A percentile compares a stretch with the other conserved stretches of the same genome.
Evolutionary conservation across 2,329 filamentous ascomycete genomes (phyloP).

Genomic region (Hortaea sp.): DNA sequence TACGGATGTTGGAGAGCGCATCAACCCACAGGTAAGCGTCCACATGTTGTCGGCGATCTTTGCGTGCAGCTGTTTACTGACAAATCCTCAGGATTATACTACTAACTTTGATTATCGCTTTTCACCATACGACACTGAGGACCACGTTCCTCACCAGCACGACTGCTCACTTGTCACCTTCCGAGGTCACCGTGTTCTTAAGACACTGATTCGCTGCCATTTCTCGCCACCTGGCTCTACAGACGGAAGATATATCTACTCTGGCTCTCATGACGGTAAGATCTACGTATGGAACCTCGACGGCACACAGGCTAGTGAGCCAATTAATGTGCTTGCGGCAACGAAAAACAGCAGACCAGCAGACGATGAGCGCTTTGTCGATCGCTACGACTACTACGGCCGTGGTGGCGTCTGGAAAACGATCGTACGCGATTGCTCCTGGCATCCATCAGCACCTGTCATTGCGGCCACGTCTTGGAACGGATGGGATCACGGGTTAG

Average conservation of each 20-base stretch:
- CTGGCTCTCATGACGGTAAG: constrained; percentile 78
- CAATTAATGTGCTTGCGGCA: constrained; percentile 64
- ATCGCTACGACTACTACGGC: constrained; percentile 49
- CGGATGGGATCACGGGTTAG: constrained; percentile 60
- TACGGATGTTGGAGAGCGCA: constrained; percentile 50
- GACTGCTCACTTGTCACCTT: constrained; percentile 93
- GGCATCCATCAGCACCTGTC: constrained; percentile 78
- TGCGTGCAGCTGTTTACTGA: no score
- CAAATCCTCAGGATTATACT: constrained; percentile 35
- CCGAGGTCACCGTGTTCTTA: constrained; percentile 77
- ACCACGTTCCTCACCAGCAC: constrained; percentile 64
- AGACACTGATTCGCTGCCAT: constrained; percentile 87
- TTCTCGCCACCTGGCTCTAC: constrained; percentile 82
- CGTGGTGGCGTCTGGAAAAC: constrained; percentile 57
- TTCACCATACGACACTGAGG: constrained; percentile 52
- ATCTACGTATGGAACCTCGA: constrained; percentile 93
- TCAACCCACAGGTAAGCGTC: constrained; percentile 36
- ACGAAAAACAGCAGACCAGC: constrained; percentile 54
- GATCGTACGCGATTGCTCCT: constrained; percentile 77
- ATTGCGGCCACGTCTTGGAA: constrained; percentile 83
- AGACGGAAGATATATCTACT: constrained; percentile 86
- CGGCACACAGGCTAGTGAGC: constrained; percentile 62
- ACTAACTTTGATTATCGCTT: constrained; percentile 67
- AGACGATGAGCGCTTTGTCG: constrained; percentile 42
- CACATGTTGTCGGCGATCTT: no score